These are phyloP conservation scores for Atkinsonella texensis DNA, from an alignment of 2,329 filamentous ascomycete genomes.

Conservation along the genomic window DNA sequence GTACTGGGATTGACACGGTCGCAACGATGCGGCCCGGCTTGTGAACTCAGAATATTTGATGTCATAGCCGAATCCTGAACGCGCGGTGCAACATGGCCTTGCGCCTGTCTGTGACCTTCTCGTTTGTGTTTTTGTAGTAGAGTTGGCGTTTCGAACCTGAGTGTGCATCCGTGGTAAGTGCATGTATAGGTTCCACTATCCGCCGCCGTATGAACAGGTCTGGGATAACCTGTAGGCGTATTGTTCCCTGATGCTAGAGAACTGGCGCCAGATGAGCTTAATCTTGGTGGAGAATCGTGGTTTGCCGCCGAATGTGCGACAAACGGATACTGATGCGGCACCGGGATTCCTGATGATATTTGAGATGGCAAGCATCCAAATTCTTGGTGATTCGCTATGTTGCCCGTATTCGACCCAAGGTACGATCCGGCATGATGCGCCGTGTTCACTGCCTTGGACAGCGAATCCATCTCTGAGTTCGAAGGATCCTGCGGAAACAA, in stretches of 20 bases:
- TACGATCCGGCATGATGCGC: slow-evolving; percentile 9
- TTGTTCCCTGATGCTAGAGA: slow-evolving; percentile 26
- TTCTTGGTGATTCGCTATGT: neutral
- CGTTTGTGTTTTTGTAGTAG: slow-evolving; percentile 92
- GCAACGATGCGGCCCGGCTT: slow-evolving; percentile 87
- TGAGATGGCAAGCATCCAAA: slow-evolving; percentile 18
- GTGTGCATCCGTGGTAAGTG: slow-evolving; percentile 81
- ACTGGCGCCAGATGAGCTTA: slow-evolving; percentile 34
- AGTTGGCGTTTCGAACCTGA: slow-evolving; percentile 77
- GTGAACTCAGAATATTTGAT: slow-evolving; percentile 59
- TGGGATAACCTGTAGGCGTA: slow-evolving; percentile 25
- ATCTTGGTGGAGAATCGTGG: slow-evolving; percentile 23
- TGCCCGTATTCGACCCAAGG: slow-evolving; percentile 8
- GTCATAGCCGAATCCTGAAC: slow-evolving; percentile 28
- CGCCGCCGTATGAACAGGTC: slow-evolving; percentile 52
- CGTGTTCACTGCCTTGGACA: slow-evolving; percentile 22
- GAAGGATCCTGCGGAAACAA: slow-evolving; percentile 56
- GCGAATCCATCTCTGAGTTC: slow-evolving; percentile 29
- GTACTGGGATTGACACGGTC: slow-evolving; percentile 90
- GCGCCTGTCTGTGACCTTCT: slow-evolving; percentile 76
- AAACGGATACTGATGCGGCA: slow-evolving; percentile 42
- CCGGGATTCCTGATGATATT: slow-evolving; percentile 25
- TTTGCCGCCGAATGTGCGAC: slow-evolving; percentile 24
- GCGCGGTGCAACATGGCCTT: slow-evolving; percentile 22
- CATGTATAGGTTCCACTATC: slow-evolving; percentile 90